These are phyloP conservation scores for Rhamnella rubrinervis DNA, from an alignment of 331 rosid genomes.

Conservation along the genomic window DNA sequence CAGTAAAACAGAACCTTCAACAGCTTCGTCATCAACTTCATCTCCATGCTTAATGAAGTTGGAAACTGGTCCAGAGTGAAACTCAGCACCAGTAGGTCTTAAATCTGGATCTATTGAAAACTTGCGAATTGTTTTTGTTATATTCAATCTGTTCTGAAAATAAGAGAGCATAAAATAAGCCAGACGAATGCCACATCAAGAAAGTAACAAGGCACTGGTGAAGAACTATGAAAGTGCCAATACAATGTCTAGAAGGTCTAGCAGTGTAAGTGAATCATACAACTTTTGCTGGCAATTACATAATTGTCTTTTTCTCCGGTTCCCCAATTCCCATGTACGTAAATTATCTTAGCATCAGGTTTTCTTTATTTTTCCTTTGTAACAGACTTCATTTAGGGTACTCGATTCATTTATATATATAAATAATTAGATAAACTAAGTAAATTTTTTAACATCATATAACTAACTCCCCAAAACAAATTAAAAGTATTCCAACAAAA, in stretches of 20 bases:
- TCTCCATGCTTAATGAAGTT: slow-evolving; percentile 71
- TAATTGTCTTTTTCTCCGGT: too few species aligned
- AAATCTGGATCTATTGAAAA: slow-evolving; percentile 71
- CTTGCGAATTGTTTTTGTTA: slow-evolving; percentile 82
- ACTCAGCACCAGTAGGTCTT: slow-evolving; percentile 66
- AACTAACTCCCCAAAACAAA: too few species aligned
- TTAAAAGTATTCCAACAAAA: too few species aligned
- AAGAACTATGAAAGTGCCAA: background rate
- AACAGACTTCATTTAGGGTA: too few species aligned
- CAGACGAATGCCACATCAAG: background rate
- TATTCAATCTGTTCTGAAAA: slow-evolving; percentile 88
- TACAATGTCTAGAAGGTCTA: background rate
- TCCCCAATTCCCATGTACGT: too few species aligned
- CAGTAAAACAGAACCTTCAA: slow-evolving; percentile 56
- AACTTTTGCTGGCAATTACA: too few species aligned
- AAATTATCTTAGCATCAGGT: too few species aligned
- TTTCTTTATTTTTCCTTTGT: too few species aligned
- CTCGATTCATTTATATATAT: too few species aligned
- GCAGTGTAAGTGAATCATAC: too few species aligned
- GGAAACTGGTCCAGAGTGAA: slow-evolving; percentile 48
- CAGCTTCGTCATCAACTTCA: slow-evolving; percentile 52
- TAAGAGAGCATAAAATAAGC: slow-evolving; percentile 42
- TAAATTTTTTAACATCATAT: too few species aligned
- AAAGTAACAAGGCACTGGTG: background rate
- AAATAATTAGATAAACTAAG: too few species aligned